Base-by-base conservation (phyloP, 2,329 filamentous ascomycete species). In the Colletotrichum nymphaeae region DNA sequence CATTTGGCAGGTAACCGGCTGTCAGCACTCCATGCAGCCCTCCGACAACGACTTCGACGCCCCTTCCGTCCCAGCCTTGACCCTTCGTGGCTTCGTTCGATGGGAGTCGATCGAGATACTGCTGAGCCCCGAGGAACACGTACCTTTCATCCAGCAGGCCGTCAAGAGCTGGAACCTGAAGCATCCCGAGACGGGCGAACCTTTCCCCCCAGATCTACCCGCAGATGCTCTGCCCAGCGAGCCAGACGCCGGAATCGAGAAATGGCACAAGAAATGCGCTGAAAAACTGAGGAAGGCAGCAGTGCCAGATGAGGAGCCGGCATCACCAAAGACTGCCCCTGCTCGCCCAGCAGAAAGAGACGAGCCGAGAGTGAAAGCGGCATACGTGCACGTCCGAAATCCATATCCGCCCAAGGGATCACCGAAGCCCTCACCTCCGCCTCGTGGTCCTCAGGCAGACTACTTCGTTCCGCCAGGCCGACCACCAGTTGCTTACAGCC, bases 61-160 rank as follows among this genome's bases (percentile, higher is more conserved):
- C 0, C 97, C 96, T 0, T 91, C 89, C 0, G 89, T 98, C 55
- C 97, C 97, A 0, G 94, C 95, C 16, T 85, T 99, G 69, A 97
- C 96, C 46, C 87, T 89, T 0, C 90, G 91, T 78, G 97, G 97
- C 53, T 99, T 97, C 81, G 94, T 96, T 56, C 92, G 94, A 81
- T 99, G 96, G 96, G 93, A 98, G 85, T 95, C 94, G 0, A 93
- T 98, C 68, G 95, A 98, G 84, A 89, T 98, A 26, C 86, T 98
- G 46, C 89, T 98, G 1, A 94, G 92, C 1, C 97, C 97, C 0
- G 93, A 97, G 77, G 94, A 97, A 78, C 95, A 98, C 84, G 93
- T 95, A 1, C 91, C 91, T 0, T 96, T 95, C 78, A 83, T 99
- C 28, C 94, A 97, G 78, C 92, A 90, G 78, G 94, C 95, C 0